phyloP scores from a whole-genome alignment of 305 asterid species.

The Euphrasia arctica region DNA sequence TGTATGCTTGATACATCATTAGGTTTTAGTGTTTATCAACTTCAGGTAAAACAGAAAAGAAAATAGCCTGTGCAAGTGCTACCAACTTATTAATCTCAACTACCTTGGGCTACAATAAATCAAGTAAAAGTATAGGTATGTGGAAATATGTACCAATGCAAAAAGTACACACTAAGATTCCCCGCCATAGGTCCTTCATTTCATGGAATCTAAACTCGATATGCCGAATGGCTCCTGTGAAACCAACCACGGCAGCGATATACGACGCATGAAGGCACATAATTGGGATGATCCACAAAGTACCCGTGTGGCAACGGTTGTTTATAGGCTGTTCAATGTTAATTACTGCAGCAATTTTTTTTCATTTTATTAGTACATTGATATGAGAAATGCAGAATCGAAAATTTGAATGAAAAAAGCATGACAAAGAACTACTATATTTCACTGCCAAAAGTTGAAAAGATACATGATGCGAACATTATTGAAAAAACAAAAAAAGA shows the following conservation, averaged over 20 bases:
- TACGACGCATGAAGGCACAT: conserved; percentile 61
- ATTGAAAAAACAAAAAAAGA: not conserved
- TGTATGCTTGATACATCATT: not conserved
- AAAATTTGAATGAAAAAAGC: not conserved
- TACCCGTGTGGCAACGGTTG: conserved; percentile 72
- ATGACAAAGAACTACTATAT: not conserved
- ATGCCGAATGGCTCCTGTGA: conserved; percentile 72
- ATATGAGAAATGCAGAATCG: conserved; percentile 9
- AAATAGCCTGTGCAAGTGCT: not conserved
- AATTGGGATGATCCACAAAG: conserved; percentile 60
- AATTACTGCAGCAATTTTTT: conserved; percentile 48
- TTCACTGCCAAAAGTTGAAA: not conserved
- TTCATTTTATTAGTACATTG: conserved; percentile 16
- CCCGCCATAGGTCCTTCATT: conserved; percentile 87
- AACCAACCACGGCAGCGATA: conserved; percentile 63
- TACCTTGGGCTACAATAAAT: not conserved
- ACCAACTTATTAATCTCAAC: not conserved
- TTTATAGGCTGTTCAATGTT: conserved; percentile 64
- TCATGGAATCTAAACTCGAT: conserved; percentile 82
- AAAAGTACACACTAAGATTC: conserved; percentile 57
- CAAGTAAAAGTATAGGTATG: not conserved
- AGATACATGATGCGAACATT: not conserved
- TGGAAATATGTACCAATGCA: conserved; percentile 53
- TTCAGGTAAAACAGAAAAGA: no score
- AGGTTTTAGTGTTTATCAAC: not conserved